Evolutionary conservation across 169 alveolate genomes (phyloP).

Genomic region (Hepatocystis sp.): DNA sequence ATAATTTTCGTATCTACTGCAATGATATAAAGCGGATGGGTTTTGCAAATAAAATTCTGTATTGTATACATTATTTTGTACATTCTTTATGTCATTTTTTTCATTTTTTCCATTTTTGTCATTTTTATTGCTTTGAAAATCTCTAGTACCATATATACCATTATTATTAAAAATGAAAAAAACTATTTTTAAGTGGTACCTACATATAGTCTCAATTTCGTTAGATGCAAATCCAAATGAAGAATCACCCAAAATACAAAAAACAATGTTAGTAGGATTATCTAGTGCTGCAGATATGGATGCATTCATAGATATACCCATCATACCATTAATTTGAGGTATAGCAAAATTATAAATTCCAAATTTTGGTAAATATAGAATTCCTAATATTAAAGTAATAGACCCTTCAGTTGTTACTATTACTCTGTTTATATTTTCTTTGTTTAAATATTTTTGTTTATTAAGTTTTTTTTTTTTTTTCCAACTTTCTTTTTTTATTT

Average conservation of each 20-base stretch:
- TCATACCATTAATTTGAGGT: constrained; percentile 73
- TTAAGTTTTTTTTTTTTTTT: neutral
- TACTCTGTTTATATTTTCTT: constrained; percentile 26
- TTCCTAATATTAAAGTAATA: constrained; percentile 42
- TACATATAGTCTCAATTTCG: constrained; percentile 62
- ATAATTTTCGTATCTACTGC: constrained; percentile 59
- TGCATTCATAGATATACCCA: constrained; percentile 75
- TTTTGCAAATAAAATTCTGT: constrained; percentile 22
- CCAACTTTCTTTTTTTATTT: neutral
- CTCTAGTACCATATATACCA: constrained; percentile 69
- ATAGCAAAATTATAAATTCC: constrained; percentile 48
- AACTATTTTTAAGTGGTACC: constrained; percentile 45
- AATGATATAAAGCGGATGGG: constrained; percentile 61
- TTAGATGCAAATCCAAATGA: constrained; percentile 72
- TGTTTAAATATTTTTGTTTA: constrained; percentile 8
- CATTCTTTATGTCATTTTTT: too few relatives aligned
- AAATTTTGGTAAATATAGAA: constrained; percentile 52
- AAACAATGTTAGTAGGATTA: constrained; percentile 14
- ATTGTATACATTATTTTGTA: neutral
- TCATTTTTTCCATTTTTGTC: neutral
- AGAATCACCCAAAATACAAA: constrained; percentile 70
- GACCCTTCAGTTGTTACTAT: constrained; percentile 67
- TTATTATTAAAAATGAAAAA: constrained; percentile 53
- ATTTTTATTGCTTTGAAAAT: constrained; percentile 6
- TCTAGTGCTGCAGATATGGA: constrained; percentile 36